Evolutionary conservation across 2,329 filamentous ascomycete species (phyloP).

Genomic region (Neoarthrinium moseri): DNA sequence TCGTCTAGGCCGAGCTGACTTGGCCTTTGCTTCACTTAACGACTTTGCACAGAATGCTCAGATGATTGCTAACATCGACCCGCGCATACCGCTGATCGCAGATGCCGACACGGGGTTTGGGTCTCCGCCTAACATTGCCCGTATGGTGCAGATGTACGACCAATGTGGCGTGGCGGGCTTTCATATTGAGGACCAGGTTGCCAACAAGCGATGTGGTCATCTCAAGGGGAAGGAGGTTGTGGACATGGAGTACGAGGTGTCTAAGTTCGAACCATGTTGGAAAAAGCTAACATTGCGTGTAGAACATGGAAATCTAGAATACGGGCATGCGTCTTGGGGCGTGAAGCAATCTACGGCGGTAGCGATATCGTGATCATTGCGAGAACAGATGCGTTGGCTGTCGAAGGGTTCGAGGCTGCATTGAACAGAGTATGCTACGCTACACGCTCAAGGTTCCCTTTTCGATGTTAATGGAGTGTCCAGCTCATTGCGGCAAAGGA

Average conservation of each 20-base stretch:
- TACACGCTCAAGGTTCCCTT: background rate
- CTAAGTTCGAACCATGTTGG: too few species aligned
- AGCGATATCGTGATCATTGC: conserved; percentile 59
- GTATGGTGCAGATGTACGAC: conserved; percentile 36
- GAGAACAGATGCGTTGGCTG: conserved; percentile 42
- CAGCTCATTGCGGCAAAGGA: conserved; percentile 7
- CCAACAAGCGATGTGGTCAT: conserved; percentile 37
- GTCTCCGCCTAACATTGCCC: conserved; percentile 49
- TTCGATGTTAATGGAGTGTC: background rate
- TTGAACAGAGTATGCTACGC: background rate
- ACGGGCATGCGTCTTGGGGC: conserved; percentile 18
- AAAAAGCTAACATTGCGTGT: too few species aligned
- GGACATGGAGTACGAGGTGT: conserved; percentile 20
- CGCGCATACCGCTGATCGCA: conserved; percentile 56
- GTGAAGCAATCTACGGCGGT: conserved; percentile 30
- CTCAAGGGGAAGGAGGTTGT: conserved; percentile 34
- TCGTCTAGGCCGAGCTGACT: conserved; percentile 59
- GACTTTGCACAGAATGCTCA: conserved; percentile 64
- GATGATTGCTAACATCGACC: conserved; percentile 62
- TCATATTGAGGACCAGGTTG: conserved; percentile 34
- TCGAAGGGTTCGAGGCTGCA: conserved; percentile 7
- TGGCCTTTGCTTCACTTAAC: conserved; percentile 59
- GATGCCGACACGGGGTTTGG: conserved; percentile 61
- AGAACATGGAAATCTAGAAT: conserved; percentile 10
- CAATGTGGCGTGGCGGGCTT: conserved; percentile 27